Base-by-base conservation (phyloP, 2,329 filamentous ascomycete genomes). In the Colletotrichum orbiculare region DNA sequence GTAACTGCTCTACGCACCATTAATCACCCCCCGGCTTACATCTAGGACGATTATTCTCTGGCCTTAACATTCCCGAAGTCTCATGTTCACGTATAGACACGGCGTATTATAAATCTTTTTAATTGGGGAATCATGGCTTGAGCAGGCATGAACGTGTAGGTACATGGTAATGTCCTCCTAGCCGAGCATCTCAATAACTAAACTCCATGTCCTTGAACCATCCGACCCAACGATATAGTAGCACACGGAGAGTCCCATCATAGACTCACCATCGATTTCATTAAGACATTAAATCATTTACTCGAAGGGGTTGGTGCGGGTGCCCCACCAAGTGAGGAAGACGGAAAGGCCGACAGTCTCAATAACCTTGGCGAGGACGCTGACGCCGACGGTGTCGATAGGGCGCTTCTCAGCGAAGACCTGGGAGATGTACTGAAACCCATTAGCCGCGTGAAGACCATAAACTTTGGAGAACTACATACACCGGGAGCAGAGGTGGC, bases 291-390 rank as follows among this genome's bases (percentile, higher is more conserved):
- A 42, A 52, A 66, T 68, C 73, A 60, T 75, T 85, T 91, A 94
- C 76, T 94, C 89, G 80, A 97, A 96, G 67, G 93, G 93, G 84
- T 94, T 95, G 82, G 93, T 96, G 77, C 92, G 91, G 75, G 95
- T 97, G 75, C 95, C 95, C 95, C 95, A 98, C 91, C 93, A 98
- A 77, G 93, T 97, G 73, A 98, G 85, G 87, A 98, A 93, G 74
- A 97, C 78, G 69, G 91, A 94, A 64, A 98, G 87, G 69, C 95
- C 96, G 66, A 98, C 88, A 3, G 96, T 97, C 88, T 98, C 96
- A 72, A 97, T 87, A 72, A 96, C 82, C 81, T 96, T 94, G 75
- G 92, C 91, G 54, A 96, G 82, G 68, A 91, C 88, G 76, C 91
- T 92, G 70, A 97, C 91, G 71, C 93, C 93, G 71, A 98, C 89